Evolutionary conservation across 108 stramenopile genomes (phyloP), one percentile per base, ranked within the genome.

Genomic region (Cyclotella choctawhatcheeana): DNA sequence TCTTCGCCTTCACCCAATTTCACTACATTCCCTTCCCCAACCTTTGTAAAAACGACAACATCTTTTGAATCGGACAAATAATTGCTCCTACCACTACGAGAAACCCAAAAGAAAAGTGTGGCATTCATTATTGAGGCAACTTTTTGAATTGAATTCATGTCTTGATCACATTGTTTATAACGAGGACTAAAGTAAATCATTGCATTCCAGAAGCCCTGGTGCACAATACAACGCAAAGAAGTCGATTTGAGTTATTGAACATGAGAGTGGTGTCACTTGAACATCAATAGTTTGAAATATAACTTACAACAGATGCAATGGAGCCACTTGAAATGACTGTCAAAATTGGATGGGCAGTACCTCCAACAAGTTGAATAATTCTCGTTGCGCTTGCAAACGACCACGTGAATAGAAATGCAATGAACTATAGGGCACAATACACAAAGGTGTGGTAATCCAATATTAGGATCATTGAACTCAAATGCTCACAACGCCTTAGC

Each of bases 181-280:
- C 63, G 50, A n/a, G 72, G 64, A 34, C 72, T 48, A 43, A 73
- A 66, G 58, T 76, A 76, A 25, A 76, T 76, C 16, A 76, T 5
- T 22, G 67, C 58, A 51, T 76, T 76, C 48, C 67, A 69, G 26
- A 75, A 44, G 10, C 67, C 74, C 32, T 60, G 21, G 25, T 13
- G 24, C 25, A 40, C 6, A 12, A 40, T 8, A 40, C 37, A 12
- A 40, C 6, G 37, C 12, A 4, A 10, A 48, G 8, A 48, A 48
- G 47, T 8, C 6, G 47, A 10, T n/a, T n/a, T 48, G 4, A n/a
- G 4, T n/a, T 48, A 48, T n/a, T 17, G 4, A 4, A 17, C 47
- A n/a, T 48, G 17, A 48, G 47, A n/a, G 4, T 17, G 18, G 8
- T 10, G 17, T n/a, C 17, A 48, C 47, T 33, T 73, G 72, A 22